Percentiles rank a stretch among this genome's conserved stretches.
Conservation (phyloP, 768 basidiomycete genomes). For the Mycena floridula region DNA sequence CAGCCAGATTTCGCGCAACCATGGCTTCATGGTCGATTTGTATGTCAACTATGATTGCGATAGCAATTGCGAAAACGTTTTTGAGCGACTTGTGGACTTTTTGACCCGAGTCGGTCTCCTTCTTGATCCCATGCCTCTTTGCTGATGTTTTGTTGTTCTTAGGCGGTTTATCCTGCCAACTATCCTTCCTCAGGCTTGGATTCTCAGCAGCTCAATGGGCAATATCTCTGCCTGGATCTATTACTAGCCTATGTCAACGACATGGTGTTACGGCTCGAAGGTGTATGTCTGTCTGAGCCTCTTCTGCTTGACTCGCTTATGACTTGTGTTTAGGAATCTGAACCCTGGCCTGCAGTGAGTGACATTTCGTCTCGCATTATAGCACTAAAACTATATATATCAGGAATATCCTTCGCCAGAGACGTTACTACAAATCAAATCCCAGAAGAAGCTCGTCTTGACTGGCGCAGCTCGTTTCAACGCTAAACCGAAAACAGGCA, state of each 20-base stretch:
- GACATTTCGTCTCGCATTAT: no score
- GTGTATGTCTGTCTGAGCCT: constrained; percentile 29
- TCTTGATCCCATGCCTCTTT: no score
- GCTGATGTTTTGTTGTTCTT: no score
- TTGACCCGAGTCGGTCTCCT: constrained; percentile 62
- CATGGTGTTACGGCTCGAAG: constrained; percentile 65
- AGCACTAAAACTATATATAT: no score
- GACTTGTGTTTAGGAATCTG: constrained; percentile 25
- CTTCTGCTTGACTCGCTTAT: constrained; percentile 7
- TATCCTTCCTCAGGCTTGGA: constrained; percentile 55
- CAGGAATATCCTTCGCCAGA: constrained; percentile 55
- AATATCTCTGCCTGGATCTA: constrained; percentile 84
- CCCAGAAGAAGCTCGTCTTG: constrained; percentile 80
- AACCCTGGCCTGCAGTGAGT: constrained; percentile 63
- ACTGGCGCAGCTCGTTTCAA: constrained; percentile 87
- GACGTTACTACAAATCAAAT: constrained; percentile 61
- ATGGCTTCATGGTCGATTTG: constrained; percentile 92
- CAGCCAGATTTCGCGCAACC: constrained; percentile 70
- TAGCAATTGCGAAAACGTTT: constrained; percentile 93
- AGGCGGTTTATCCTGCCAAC: constrained; percentile 79
- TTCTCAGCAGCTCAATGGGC: constrained; percentile 66
- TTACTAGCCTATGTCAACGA: constrained; percentile 82
- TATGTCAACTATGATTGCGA: constrained; percentile 98
- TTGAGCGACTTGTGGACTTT: constrained; percentile 85
- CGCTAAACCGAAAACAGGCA: constrained; percentile 82